Evolutionary conservation across 257 asterid genomes (phyloP).

Genomic region (Primulina tabacum): DNA sequence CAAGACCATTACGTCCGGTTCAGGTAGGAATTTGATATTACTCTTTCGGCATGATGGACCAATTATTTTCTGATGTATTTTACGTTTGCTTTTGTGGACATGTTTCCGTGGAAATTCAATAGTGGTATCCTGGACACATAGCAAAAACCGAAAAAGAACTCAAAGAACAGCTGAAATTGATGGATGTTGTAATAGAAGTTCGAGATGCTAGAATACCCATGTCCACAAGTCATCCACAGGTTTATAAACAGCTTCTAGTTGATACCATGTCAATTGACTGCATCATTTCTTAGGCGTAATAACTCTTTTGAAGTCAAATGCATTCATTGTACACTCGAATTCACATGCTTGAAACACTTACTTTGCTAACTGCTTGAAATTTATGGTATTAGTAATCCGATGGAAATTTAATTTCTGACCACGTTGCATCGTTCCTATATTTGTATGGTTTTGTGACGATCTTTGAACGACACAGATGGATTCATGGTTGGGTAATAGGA

Average conservation of each 20-base stretch:
- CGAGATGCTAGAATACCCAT: slow-evolving; percentile 95
- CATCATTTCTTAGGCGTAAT: slow-evolving; percentile 7
- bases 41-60: slow-evolving; percentile 18
- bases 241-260: slow-evolving; percentile 27
- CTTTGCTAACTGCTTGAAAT: not conserved
- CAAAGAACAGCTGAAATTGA: slow-evolving; percentile 87
- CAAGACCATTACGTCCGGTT: slow-evolving; percentile 75
- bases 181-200: slow-evolving; percentile 98
- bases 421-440: slow-evolving; percentile 9
- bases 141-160: slow-evolving; percentile 93
- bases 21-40: slow-evolving; percentile 54
- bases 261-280: slow-evolving; percentile 17
- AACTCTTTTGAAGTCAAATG: not conserved
- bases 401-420: slow-evolving; percentile 3
- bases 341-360: not conserved
- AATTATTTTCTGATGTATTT: slow-evolving; percentile 17
- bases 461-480: slow-evolving; percentile 58
- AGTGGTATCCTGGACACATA: slow-evolving; percentile 99
- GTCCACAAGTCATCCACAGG: slow-evolving; percentile 92
- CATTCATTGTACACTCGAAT: not conserved
- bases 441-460: slow-evolving; percentile 23
- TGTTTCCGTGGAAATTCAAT: slow-evolving; percentile 25
- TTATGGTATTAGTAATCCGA: slow-evolving; percentile 8
- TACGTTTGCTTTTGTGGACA: slow-evolving; percentile 23
- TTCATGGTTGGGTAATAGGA: slow-evolving; percentile 86